A percentile compares a stretch with the other conserved stretches of the same genome.
Evolutionary conservation across 1,139 yeast genomes (phyloP).

Genomic region (Meyerozyma sp.): DNA sequence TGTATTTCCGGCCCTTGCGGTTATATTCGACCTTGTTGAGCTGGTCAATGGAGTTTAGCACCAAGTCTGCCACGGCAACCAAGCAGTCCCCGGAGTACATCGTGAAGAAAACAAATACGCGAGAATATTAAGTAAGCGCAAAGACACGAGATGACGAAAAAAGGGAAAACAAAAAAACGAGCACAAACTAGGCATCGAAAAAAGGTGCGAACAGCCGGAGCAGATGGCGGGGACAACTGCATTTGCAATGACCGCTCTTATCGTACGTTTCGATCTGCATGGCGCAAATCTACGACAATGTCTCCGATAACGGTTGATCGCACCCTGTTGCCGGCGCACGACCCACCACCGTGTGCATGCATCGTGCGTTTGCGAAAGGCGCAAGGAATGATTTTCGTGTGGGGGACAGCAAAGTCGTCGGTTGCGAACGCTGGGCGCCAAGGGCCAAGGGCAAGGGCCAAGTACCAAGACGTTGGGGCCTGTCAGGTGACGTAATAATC

Average conservation of each 20-base stretch:
- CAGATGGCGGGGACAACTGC: too few relatives aligned
- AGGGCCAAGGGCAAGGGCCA: not conserved
- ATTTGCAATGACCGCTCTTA: too few relatives aligned
- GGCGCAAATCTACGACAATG: not conserved
- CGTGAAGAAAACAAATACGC: too few relatives aligned
- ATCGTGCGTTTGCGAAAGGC: not conserved
- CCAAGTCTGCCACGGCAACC: conserved; percentile 16
- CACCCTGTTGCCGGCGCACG: not conserved
- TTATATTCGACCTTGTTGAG: conserved; percentile 38
- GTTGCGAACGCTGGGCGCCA: not conserved
- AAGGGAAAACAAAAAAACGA: too few relatives aligned
- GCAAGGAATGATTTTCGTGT: not conserved
- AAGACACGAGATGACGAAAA: too few relatives aligned
- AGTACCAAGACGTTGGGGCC: too few relatives aligned
- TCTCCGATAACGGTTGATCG: not conserved
- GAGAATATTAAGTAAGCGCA: too few relatives aligned
- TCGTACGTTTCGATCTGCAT: not conserved
- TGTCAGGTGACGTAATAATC: not conserved
- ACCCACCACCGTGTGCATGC: not conserved
- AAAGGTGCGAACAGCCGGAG: too few relatives aligned
- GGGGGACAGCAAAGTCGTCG: not conserved
- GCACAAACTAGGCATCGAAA: too few relatives aligned
- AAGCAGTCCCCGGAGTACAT: conserved; percentile 14
- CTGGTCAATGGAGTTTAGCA: conserved; percentile 19
- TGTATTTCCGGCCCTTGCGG: conserved; percentile 48